Conservation (phyloP, 1,284 basidiomycete genomes). For the Trichosporon ovoides region DNA sequence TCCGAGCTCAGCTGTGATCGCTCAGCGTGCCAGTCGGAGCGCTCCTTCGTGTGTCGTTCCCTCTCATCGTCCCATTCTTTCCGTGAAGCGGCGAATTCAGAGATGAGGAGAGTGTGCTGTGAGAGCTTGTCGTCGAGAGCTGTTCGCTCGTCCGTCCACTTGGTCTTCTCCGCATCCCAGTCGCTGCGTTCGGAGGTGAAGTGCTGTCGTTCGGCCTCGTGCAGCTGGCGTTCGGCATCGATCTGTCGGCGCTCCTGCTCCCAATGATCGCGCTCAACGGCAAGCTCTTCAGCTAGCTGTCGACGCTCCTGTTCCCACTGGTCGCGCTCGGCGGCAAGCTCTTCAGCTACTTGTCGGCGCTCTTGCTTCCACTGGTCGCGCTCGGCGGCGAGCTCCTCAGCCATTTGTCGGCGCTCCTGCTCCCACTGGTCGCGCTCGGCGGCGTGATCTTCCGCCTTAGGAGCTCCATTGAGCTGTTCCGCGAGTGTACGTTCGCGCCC, state of each 20-base stretch:
- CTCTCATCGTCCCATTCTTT: background rate
- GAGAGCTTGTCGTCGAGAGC: conserved; percentile 1
- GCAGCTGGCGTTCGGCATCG: conserved; percentile 12
- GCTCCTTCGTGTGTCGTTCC: background rate
- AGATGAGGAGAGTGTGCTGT: background rate
- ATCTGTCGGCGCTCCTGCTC: conserved; percentile 7
- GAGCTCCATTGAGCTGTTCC: conserved; percentile 20
- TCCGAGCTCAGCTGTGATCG: too few species aligned
- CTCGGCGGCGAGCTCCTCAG: conserved; percentile 1
- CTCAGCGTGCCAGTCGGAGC: background rate
- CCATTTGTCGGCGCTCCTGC: conserved; percentile 5
- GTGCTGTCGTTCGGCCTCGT: conserved; percentile 1
- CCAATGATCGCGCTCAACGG: conserved; percentile 54
- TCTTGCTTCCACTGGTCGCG: conserved; percentile 17
- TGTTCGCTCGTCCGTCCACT: background rate
- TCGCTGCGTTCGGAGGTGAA: conserved; percentile 6
- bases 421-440: conserved; percentile 53
- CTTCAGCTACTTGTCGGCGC: too few species aligned
- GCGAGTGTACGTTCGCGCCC: conserved; percentile 37
- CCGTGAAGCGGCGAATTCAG: background rate
- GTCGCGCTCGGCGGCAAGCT: too few species aligned
- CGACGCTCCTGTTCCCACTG: too few species aligned
- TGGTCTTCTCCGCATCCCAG: background rate
- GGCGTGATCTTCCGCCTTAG: conserved; percentile 51
- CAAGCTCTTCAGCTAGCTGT: conserved; percentile 54